Base-by-base conservation (phyloP, 306 rosid species). In the Arachis stenosperma region DNA sequence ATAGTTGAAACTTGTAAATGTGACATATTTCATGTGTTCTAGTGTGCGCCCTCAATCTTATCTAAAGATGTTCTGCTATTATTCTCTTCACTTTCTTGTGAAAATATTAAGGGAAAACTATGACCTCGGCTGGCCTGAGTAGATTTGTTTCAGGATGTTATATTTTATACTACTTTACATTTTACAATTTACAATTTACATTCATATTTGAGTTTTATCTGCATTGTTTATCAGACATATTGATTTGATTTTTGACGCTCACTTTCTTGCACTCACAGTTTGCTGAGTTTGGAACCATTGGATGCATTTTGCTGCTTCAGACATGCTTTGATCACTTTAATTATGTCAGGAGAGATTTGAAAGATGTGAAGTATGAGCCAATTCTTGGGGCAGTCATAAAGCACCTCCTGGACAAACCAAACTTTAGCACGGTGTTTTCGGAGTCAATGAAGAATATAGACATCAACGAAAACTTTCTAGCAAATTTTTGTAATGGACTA, bases 261-360 rank as follows among this genome's bases (percentile, higher is more conserved):
- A 47, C 39, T 75, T 52, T 73, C 70, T 75, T 69, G 65, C 48
- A 42, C 44, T 82, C 70, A 51, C 91, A 95, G 99, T 88, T 91
- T 59, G 48, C 85, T 59, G 97, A 90, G 66, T 82, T 77, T 82
- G 99, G 96, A 81, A 76, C 86, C 5, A 85, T 75, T 75, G 99
- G 96, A 82, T 83, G 97, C 92, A 86, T 86, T 81, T 79, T 92
- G 81, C 85, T 95, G 81, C 93, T 95, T 47, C 86, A 81, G 77
- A 87, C 89, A 8, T 95, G 99, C 84, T 76, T 95, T 78, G 96
- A 90, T 84, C 87, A 88, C 78, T 82, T 86, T 74, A 82, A 73
- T 41, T 76, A 56, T 75, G 69, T 56, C 82, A 72, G 75, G 52
- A 57, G 84, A 78, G 97, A 90, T 67, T 59, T 42, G 54, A 86